Percentiles rank a stretch among this genome's conserved stretches.
Conservation (phyloP, 768 basidiomycete genomes). For the Kwoniella sp. region DNA sequence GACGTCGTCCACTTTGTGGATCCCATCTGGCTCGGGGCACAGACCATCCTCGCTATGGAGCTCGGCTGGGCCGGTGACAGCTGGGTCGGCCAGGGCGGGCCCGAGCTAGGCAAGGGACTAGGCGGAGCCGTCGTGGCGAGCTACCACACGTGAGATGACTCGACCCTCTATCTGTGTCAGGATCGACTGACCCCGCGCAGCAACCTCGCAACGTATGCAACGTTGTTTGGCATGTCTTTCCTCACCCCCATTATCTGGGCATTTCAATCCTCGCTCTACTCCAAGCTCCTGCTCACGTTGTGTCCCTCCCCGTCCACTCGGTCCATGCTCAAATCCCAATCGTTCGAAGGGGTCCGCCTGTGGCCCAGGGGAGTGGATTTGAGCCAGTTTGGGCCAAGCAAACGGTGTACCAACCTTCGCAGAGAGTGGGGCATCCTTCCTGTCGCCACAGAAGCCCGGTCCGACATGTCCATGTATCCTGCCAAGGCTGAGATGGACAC, state of each 20-base stretch:
- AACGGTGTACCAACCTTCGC: slow-evolving; percentile 40
- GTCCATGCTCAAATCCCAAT: slow-evolving; percentile 46
- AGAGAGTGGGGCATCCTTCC: slow-evolving; percentile 44
- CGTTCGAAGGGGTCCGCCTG: slow-evolving; percentile 48
- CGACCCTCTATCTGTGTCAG: neutral
- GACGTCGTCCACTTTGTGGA: slow-evolving; percentile 55
- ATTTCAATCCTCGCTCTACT: slow-evolving; percentile 46
- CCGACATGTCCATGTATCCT: too few relatives aligned
- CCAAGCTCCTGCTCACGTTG: slow-evolving; percentile 50
- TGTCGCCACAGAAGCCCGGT: too few relatives aligned
- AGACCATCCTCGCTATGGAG: slow-evolving; percentile 52
- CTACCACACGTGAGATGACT: slow-evolving; percentile 51
- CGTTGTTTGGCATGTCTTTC: slow-evolving; percentile 52
- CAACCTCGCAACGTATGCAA: slow-evolving; percentile 52
- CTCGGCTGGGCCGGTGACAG: slow-evolving; percentile 51
- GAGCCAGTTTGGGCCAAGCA: slow-evolving; percentile 47
- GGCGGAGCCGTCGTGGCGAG: slow-evolving; percentile 51
- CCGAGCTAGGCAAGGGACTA: slow-evolving; percentile 39
- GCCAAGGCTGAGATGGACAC: neutral
- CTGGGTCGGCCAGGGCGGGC: slow-evolving; percentile 42
- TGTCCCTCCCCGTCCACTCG: slow-evolving; percentile 53
- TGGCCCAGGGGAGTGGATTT: slow-evolving; percentile 54
- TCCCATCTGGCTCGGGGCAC: slow-evolving; percentile 56
- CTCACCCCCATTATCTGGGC: slow-evolving; percentile 53
- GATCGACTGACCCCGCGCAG: slow-evolving; percentile 15